phyloP scores from a whole-genome alignment of 768 basidiomycete genomes.

The Boletus rubroflammeus region DNA sequence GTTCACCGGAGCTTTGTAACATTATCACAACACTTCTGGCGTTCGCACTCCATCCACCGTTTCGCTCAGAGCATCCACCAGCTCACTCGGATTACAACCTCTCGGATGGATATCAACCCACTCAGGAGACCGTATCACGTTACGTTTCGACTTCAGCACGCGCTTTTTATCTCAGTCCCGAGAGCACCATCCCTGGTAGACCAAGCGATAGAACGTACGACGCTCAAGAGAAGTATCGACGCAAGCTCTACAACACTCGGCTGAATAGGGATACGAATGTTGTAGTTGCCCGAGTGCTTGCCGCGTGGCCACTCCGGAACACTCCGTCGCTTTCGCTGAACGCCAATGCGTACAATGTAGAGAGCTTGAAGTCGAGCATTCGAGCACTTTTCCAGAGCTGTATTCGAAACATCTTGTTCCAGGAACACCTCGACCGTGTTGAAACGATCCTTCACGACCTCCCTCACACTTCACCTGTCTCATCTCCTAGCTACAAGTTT shows the following conservation, averaged over 20 bases:
- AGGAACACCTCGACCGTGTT: neutral
- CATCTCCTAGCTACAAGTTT: neutral
- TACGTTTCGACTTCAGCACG: neutral
- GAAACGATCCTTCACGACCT: neutral
- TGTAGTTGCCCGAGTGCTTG: neutral
- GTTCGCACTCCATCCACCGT: conserved; percentile 18
- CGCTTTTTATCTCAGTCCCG: neutral
- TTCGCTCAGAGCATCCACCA: conserved; percentile 8
- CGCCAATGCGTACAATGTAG: neutral
- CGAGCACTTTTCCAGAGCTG: neutral
- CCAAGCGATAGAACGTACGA: neutral
- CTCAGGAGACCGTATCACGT: neutral
- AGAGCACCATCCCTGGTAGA: neutral
- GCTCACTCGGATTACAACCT: neutral
- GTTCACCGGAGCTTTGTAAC: neutral
- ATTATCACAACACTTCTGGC: conserved; percentile 30
- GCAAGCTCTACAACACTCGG: neutral
- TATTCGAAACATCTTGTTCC: neutral
- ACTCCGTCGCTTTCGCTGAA: neutral
- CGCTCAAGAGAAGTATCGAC: neutral
- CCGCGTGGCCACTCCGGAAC: neutral
- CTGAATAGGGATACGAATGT: accelerated
- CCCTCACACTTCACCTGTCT: neutral
- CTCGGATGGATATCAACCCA: neutral
- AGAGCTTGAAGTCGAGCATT: neutral